Evolutionary conservation across 2,329 filamentous ascomycete genomes (phyloP).

Genomic region (Fusarium clavum): DNA sequence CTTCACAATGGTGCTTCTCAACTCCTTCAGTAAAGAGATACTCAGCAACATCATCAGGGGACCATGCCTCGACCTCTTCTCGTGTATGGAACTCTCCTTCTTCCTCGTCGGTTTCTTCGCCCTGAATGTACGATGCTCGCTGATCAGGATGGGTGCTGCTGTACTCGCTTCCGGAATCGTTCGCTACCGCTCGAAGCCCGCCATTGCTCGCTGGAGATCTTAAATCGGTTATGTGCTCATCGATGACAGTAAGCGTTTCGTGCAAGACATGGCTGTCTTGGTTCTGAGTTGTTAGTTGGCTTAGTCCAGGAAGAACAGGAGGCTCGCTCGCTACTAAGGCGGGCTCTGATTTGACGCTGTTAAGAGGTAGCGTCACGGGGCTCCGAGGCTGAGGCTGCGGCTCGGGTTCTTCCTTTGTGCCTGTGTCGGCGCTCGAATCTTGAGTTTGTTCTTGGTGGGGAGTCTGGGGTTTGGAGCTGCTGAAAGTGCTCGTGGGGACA

Average conservation of each 20-base stretch:
- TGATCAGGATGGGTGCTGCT: conserved; percentile 82
- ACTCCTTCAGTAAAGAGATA: conserved; percentile 88
- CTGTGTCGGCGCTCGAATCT: conserved; percentile 41
- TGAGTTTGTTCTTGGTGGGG: conserved; percentile 49
- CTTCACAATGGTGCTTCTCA: conserved; percentile 89
- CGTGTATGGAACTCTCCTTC: conserved; percentile 77
- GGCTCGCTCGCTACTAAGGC: conserved; percentile 44
- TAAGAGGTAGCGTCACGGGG: conserved; percentile 60
- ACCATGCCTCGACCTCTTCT: conserved; percentile 83
- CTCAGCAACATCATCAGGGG: conserved; percentile 83
- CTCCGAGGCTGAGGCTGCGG: conserved; percentile 53
- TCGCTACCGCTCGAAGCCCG: conserved; percentile 63
- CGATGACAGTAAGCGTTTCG: conserved; percentile 94
- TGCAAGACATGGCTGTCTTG: conserved; percentile 82
- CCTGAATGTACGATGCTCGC: conserved; percentile 90
- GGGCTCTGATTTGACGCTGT: conserved; percentile 53
- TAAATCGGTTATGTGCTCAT: conserved; percentile 95
- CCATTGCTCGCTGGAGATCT: conserved; percentile 66
- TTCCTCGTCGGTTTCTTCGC: conserved; percentile 95
- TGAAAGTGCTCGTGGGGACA: conserved; percentile 47
- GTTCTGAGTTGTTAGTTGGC: conserved; percentile 57
- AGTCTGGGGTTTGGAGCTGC: conserved; percentile 47
- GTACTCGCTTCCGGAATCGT: conserved; percentile 90
- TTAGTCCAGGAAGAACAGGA: conserved; percentile 44
- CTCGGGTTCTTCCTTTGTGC: conserved; percentile 48